Evolutionary conservation across 192 early-diverging fungal genomes (phyloP), one percentile per base, ranked within the genome.

Genomic region (Entomortierella parvispora): DNA sequence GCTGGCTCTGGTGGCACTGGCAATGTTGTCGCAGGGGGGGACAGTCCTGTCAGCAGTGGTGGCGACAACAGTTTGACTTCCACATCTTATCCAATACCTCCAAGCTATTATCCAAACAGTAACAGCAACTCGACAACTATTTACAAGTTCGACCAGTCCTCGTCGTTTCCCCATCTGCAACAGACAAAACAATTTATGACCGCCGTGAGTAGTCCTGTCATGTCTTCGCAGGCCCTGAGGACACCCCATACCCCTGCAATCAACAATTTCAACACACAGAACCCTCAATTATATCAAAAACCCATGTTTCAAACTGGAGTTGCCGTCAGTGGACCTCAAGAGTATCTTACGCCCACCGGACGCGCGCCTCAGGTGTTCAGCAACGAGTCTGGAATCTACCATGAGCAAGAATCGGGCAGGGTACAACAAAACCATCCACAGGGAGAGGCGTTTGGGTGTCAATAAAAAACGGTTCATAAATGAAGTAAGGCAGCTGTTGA

Each of bases 401-500:
- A 47, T 47, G 44, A 61, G 28, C 58, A 61, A 2, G n/a, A 61
- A n/a, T 61, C 58, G 5, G 18, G 28, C 29, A 61, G 58, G 45
- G 20, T 2, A 9, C 58, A 18, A 33, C 58, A 61, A 29, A 61
- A 61, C 17, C 58, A 61, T 47, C 58, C 58, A 2, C 58, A 61
- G 26, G 58, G 26, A 61, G 58, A 44, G 31, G 45, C n/a, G n/a
- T n/a, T n/a, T n/a, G n/a, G n/a, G n/a, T n/a, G n/a, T n/a, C n/a
- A n/a, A n/a, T n/a, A n/a, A n/a, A n/a, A n/a, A n/a, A n/a, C n/a
- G n/a, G n/a, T n/a, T n/a, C n/a, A n/a, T n/a, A n/a, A n/a, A n/a
- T n/a, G n/a, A n/a, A n/a, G n/a, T n/a, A n/a, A n/a, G n/a, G n/a
- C n/a, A n/a, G n/a, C n/a, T n/a, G n/a, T n/a, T n/a, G n/a, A n/a